A percentile compares a stretch with the other conserved stretches of the same genome.
Conservation (phyloP, 2,329 filamentous ascomycete genomes). For the Exutisphaerella laricina region DNA sequence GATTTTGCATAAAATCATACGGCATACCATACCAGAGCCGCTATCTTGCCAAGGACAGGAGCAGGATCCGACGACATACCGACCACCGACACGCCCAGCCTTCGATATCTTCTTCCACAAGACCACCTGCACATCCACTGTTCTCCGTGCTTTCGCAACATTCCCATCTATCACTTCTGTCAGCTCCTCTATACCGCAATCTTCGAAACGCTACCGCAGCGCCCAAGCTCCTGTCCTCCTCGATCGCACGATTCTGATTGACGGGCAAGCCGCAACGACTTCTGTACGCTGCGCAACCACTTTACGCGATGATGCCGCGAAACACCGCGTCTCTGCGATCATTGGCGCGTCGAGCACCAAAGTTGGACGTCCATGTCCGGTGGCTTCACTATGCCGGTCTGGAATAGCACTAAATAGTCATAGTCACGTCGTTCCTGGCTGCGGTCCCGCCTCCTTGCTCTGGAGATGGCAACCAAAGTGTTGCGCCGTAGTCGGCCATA, state of each 20-base stretch:
- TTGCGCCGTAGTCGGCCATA: constrained; percentile 1
- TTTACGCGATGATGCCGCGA: constrained; percentile 3
- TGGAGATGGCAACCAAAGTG: background rate
- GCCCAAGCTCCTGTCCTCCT: background rate
- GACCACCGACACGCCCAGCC: too few species aligned
- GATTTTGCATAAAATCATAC: too few species aligned
- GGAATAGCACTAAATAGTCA: background rate
- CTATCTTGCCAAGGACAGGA: too few species aligned
- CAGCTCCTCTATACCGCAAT: background rate
- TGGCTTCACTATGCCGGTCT: background rate
- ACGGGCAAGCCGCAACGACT: constrained; percentile 1
- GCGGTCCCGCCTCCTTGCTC: background rate
- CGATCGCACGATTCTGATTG: constrained; percentile 1
- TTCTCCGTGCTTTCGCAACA: background rate
- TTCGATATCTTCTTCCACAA: too few species aligned
- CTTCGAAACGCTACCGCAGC: background rate
- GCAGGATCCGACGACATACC: too few species aligned
- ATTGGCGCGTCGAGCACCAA: background rate
- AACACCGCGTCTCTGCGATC: background rate
- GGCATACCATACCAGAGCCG: too few species aligned
- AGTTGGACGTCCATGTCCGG: background rate
- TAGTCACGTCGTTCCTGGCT: background rate
- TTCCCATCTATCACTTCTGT: background rate
- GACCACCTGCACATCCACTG: background rate
- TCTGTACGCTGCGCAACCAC: constrained; percentile 1